Conservation (phyloP, 345 rosid species). For the Hibiscus mutabilis region DNA sequence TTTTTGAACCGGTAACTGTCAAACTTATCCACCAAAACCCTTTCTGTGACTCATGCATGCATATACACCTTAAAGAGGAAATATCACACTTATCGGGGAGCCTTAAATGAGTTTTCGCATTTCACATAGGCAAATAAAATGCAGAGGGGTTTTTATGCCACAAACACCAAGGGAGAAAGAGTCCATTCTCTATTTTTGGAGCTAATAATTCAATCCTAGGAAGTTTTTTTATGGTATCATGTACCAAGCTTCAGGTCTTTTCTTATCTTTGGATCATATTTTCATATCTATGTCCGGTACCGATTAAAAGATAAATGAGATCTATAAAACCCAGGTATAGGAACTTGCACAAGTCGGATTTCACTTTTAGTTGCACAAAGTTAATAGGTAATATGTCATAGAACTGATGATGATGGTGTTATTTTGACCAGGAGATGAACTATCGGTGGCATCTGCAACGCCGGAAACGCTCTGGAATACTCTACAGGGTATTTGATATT, state of each 20-base stretch:
- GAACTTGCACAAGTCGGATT: neutral
- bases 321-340: neutral
- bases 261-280: neutral
- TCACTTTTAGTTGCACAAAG: neutral
- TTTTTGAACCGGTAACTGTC: conserved; percentile 35
- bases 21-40: neutral
- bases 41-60: neutral
- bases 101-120: conserved; percentile 13
- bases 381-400: neutral
- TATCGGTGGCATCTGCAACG: conserved; percentile 19
- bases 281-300: neutral
- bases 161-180: neutral
- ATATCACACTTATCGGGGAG: conserved; percentile 13
- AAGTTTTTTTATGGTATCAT: neutral
- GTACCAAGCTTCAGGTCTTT: neutral
- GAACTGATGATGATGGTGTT: conserved; percentile 2
- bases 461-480: neutral
- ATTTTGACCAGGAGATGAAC: conserved; percentile 11
- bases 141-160: neutral
- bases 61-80: neutral
- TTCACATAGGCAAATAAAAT: neutral
- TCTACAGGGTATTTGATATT: neutral
- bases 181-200: neutral
- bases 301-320: conserved; percentile 10
- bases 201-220: neutral